phyloP scores from a whole-genome alignment of 441 rosid species.

The Pelargonium fulgidum region DNA sequence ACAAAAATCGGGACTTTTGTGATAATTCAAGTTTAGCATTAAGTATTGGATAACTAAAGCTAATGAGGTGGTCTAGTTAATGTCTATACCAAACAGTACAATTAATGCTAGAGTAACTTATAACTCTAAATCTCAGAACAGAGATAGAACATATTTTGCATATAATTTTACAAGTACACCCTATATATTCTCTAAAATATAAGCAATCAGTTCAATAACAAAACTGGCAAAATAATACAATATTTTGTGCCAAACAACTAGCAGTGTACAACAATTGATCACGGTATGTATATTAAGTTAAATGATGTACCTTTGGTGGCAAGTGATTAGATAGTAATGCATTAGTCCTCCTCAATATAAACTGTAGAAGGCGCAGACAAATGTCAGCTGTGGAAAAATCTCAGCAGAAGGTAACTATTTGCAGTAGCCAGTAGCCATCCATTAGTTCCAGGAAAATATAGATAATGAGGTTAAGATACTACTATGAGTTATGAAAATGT shows the following conservation, averaged over 20 bases:
- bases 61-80: background rate
- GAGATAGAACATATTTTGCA: background rate
- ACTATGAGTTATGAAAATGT: conserved; percentile 12
- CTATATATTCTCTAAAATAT: no score
- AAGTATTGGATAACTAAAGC: background rate
- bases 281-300: conserved; percentile 12
- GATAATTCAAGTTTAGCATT: background rate
- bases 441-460: conserved; percentile 13
- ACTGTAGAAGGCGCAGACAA: conserved; percentile 44
- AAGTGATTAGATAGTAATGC: conserved; percentile 90
- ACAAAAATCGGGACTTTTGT: background rate
- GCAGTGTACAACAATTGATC: conserved; percentile 15
- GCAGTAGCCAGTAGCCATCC: background rate
- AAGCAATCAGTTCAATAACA: background rate
- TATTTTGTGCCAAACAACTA: conserved; percentile 12
- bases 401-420: conserved; percentile 5
- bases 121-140: background rate
- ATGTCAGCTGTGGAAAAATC: conserved; percentile 18
- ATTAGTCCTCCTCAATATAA: conserved; percentile 93
- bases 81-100: background rate
- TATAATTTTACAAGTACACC: background rate
- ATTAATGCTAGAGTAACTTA: background rate
- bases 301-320: conserved; percentile 78
- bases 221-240: background rate
- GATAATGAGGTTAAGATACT: conserved; percentile 9